A percentile compares a stretch with the other conserved stretches of the same genome.
These are phyloP conservation scores for Yamadazyma akitaensis DNA, from an alignment of 805 yeast genomes.

Conservation along the genomic window DNA sequence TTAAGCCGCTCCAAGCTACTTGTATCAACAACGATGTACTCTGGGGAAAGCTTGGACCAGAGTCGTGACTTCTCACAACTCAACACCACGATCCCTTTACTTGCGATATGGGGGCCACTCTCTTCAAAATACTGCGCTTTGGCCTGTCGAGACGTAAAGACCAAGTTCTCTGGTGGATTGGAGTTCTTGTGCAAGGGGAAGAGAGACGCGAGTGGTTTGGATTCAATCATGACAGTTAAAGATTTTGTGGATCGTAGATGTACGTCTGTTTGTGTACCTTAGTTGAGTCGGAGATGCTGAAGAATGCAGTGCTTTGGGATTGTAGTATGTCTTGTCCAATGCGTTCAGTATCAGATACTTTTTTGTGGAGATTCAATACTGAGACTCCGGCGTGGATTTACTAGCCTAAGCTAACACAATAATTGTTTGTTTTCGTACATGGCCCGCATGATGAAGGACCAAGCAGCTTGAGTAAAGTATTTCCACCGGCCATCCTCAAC, in stretches of 20 bases:
- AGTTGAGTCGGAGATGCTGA: too few relatives aligned
- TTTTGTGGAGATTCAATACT: background rate
- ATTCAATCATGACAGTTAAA: background rate
- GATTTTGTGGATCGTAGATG: too few relatives aligned
- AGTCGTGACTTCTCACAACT: slow-evolving; percentile 2
- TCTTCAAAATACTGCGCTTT: background rate
- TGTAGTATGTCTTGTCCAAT: too few relatives aligned
- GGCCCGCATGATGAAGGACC: too few relatives aligned
- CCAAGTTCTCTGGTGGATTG: background rate
- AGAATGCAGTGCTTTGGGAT: too few relatives aligned
- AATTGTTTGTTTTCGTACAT: too few relatives aligned
- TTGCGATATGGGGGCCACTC: background rate
- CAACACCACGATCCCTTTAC: background rate
- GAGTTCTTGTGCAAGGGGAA: background rate
- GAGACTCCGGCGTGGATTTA: background rate
- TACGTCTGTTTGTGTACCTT: too few relatives aligned
- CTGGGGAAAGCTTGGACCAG: background rate
- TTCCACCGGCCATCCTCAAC: too few relatives aligned
- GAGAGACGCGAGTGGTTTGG: background rate
- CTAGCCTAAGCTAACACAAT: too few relatives aligned
- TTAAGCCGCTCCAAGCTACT: background rate
- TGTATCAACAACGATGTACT: background rate
- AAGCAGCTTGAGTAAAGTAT: too few relatives aligned
- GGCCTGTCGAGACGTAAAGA: slow-evolving; percentile 1
- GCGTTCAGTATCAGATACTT: too few relatives aligned